phyloP scores from a whole-genome alignment of 805 yeast genomes.

The Candida ulmi region DNA sequence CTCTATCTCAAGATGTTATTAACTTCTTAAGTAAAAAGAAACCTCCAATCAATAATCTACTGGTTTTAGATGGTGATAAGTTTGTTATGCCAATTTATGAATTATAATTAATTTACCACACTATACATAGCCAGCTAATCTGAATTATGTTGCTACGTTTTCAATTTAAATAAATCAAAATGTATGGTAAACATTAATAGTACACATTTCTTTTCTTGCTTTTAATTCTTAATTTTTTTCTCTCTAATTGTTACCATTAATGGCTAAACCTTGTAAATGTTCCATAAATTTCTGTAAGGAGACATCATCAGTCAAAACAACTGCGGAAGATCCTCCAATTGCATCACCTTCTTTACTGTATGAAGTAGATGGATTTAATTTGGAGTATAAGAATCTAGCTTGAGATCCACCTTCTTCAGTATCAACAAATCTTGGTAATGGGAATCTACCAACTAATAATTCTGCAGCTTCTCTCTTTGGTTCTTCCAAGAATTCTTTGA shows the following conservation, averaged over 20 bases:
- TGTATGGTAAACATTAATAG: not conserved
- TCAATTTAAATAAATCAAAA: not conserved
- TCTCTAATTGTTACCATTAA: conserved; percentile 7
- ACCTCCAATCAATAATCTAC: conserved; percentile 75
- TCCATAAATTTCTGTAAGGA: conserved; percentile 49
- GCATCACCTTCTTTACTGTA: conserved; percentile 36
- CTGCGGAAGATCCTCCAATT: conserved; percentile 31
- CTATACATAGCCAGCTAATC: too few species aligned
- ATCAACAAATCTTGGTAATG: conserved; percentile 66
- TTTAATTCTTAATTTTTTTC: not conserved
- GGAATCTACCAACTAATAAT: conserved; percentile 59
- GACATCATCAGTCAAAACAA: conserved; percentile 54
- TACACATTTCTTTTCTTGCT: not conserved
- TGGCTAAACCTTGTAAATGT: not conserved
- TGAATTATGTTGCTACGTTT: too few species aligned
- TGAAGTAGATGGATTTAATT: conserved; percentile 60
- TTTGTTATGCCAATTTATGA: conserved; percentile 75
- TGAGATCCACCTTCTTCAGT: conserved; percentile 76
- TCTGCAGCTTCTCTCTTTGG: conserved; percentile 66
- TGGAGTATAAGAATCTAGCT: conserved; percentile 65
- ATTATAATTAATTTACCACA: too few species aligned
- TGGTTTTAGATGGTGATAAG: conserved; percentile 66
- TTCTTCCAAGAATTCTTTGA: conserved; percentile 51
- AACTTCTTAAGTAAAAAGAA: conserved; percentile 73
- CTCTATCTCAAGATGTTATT: conserved; percentile 84